Evolutionary conservation across 176 grass and related monocot species (phyloP).

Genomic region (Coix lacrymajobi): DNA sequence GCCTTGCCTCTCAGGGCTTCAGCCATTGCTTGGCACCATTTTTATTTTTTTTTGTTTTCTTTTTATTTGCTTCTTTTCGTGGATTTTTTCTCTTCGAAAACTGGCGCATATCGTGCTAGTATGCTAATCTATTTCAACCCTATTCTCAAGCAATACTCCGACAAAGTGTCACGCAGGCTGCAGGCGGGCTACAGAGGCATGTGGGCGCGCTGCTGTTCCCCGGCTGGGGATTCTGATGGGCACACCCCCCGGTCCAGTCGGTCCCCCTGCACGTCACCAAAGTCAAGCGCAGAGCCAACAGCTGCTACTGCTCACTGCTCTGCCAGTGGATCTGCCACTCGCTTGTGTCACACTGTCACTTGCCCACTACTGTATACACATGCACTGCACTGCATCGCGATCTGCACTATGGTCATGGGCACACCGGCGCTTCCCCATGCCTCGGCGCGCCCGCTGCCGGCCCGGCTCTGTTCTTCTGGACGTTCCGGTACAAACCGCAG

Average conservation of each 20-base stretch:
- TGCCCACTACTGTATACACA: too few relatives aligned
- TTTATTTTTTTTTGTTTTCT: too few relatives aligned
- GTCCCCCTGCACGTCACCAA: background rate
- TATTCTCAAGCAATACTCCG: too few relatives aligned
- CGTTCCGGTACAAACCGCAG: background rate
- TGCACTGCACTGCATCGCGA: background rate
- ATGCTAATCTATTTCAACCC: too few relatives aligned
- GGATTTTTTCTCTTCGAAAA: too few relatives aligned
- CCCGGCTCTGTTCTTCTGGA: background rate
- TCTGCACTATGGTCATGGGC: background rate
- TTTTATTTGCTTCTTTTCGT: too few relatives aligned
- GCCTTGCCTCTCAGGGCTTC: too few relatives aligned
- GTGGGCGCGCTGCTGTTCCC: background rate
- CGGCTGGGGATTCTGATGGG: background rate
- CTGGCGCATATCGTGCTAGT: too few relatives aligned
- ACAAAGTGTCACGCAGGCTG: too few relatives aligned
- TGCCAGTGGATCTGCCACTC: background rate
- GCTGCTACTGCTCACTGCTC: background rate
- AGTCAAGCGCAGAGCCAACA: background rate
- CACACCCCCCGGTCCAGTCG: background rate
- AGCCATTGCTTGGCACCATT: too few relatives aligned
- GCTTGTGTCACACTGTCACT: background rate
- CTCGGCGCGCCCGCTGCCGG: background rate
- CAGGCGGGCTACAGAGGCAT: background rate
- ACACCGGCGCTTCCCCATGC: background rate